Evolutionary conservation across 2,329 filamentous ascomycete genomes (phyloP), one percentile per base, ranked within the genome.

Genomic region (Fusarium sterilihyphosum): DNA sequence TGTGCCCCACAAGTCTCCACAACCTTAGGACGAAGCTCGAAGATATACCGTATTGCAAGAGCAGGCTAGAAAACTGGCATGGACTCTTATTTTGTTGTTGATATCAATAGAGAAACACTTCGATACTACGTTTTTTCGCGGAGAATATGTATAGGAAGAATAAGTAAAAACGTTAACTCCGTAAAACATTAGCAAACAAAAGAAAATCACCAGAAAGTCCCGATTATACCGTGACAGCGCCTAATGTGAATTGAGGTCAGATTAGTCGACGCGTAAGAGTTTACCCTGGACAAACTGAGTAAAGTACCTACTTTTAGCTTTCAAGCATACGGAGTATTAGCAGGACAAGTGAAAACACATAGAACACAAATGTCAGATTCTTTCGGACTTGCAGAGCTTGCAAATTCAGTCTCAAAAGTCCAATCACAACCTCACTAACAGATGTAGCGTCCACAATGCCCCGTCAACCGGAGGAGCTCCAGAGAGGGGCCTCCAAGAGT

Each of bases 391-490:
- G 37, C 31, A 67, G 12, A 61, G 17, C 18, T 66, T 59, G 46
- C 64, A 72, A 40, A 64, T 47, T 67, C 68, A 61, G 60, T 40
- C 61, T 26, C 31, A 38, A 38, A 41, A 26, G 43, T 57, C 65
- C 60, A 73, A 73, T 60, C 66, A 62, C 58, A 46, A 40, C 49
- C 60, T 73, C n/a, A 59, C 31, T 41, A 71, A 63, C 26, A 61
- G 50, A 38, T 20, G 56, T 31, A 67, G 60, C 57, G 56, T 44
- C 66, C 60, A 40, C 41, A 49, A 37, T 59, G 68, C 67, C 69
- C 71, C 71, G 58, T 74, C 67, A 61, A 73, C 71, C 71, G 67
- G 71, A 73, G 57, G 65, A 71, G 70, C 60, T 66, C 56, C 43
- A 52, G 35, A 35, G 61, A 67, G 67, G 68, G 67, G 61, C 68